Evolutionary conservation across 768 basidiomycete species (phyloP), one percentile per base, ranked within the genome.

Genomic region (Sarcodon aspratus): DNA sequence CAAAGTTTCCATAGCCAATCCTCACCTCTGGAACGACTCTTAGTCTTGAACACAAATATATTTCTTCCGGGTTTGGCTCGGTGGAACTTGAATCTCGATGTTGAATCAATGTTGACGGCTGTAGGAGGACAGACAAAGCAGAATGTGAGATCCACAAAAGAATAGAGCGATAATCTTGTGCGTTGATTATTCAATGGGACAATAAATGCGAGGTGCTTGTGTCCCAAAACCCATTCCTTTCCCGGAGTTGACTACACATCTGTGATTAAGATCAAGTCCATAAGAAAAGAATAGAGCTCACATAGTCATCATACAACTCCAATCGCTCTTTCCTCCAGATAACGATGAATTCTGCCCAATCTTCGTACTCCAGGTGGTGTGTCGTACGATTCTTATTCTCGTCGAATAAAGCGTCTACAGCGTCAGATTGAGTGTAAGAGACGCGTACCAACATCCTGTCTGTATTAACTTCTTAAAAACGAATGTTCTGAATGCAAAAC

Each of bases 1-100:
- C 89, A 92, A 43, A 96, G 67, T 47, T 78, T 74, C 93, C 92
- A 96, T 42, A 80, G 71, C 94, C 94, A 97, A 62, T 96, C 92
- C 36, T 78, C 72, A 1, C 87, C 83, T 46, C 90, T 70, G 6
- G 84, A 80, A 31, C 87, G 77, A 53, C 79, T 81, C 61, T 85
- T 88, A 13, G 71, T 57, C 57, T 95, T 94, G 64, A 94, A 87
- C 31, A 95, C 72, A 61, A 93, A 95, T 27, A 95, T 76, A 53
- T 91, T 84, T 0, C 82, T 88, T 5, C 92, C 90, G 51, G 76
- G 75, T 46, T 72, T 75, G 0, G 65, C 61, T 9, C 70, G 64
- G 48, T 68, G 71, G 49, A 84, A 72, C 49, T 75, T 70, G 40
- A 69, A 65, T 1, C 72, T 75, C 27, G 70, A 60, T 37, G 70